Base-by-base conservation (phyloP, 1,139 yeast genomes). In the Hyphopichia buzzinii region DNA sequence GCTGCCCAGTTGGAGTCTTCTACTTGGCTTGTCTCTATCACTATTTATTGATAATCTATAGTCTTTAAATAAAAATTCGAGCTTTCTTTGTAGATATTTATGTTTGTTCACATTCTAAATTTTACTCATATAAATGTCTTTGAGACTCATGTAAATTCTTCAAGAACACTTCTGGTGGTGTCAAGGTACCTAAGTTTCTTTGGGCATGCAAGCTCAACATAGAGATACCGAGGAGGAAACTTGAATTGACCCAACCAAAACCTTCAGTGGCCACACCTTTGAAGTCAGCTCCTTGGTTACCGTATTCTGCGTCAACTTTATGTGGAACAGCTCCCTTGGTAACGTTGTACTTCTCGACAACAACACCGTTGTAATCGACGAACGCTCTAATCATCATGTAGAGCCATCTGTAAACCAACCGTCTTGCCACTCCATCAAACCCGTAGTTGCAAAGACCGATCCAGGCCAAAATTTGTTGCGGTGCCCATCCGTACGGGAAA, bases 401-500 rank as follows among this genome's bases (percentile, higher is more conserved):
- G 29, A 88, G 66, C 98, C 98, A 92, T 42, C 96, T 74, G 55
- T 87, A 87, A 3, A 83, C 82, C 39, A 92, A 64, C 42, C 97
- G 67, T 42, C 83, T 72, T 3, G 94, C 83, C 17, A 76, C 77
- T 3, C 75, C 80, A 3, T 61, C 64, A 53, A 72, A 87, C 0
- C 94, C 95, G 55, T 92, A 92, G 39, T 82, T 77, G 24, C 59
- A 55, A 28, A 92, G 68, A 0, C 97, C 98, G 30, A 77, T 77
- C 98, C 98, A 92, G 1, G 96, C 94, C 37, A 92, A 64, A 15
- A 92, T 87, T 59, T 92, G 98, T 58, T 94, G 98, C 2, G 98
- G 98, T 0, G 98, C 97, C 98, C 98, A 92, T 4, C 97, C 98
- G 54, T 71, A 88, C 5, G 98, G 98, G 57, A 83, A 92, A 59